Conservation (phyloP, 2,329 filamentous ascomycete species). For the Talaromyces rugulosus region DNA sequence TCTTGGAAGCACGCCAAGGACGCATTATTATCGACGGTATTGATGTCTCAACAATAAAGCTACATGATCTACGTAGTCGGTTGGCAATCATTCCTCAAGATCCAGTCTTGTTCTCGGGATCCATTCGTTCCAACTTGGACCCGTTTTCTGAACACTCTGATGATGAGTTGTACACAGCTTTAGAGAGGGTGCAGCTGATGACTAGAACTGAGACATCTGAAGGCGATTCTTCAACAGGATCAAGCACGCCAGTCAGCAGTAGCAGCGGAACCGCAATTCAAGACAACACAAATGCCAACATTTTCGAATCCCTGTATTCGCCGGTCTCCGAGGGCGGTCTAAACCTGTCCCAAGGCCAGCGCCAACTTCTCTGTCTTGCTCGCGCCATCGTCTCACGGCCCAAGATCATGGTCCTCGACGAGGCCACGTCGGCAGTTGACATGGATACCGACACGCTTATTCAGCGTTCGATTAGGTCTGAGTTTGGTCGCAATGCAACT, state of each 20-base stretch:
- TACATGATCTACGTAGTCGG: constrained; percentile 65
- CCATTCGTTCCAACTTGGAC: constrained; percentile 71
- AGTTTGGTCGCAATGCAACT: constrained; percentile 50
- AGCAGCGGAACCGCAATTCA: constrained; percentile 13
- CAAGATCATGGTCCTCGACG: constrained; percentile 71
- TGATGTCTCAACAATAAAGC: constrained; percentile 67
- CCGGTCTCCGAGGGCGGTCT: constrained; percentile 68
- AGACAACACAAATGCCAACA: constrained; percentile 45
- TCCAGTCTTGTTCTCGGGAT: constrained; percentile 76
- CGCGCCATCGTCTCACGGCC: constrained; percentile 66
- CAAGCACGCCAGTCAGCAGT: neutral
- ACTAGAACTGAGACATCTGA: constrained; percentile 30
- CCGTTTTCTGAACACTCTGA: constrained; percentile 69
- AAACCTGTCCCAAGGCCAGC: constrained; percentile 66
- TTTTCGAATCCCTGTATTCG: constrained; percentile 60
- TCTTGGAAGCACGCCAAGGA: constrained; percentile 65
- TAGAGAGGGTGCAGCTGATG: constrained; percentile 66
- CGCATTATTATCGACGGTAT: constrained; percentile 67
- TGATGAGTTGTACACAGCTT: constrained; percentile 62
- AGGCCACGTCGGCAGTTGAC: constrained; percentile 70
- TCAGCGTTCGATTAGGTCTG: constrained; percentile 65
- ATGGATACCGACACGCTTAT: constrained; percentile 69
- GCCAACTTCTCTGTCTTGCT: constrained; percentile 70
- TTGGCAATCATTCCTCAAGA: constrained; percentile 80
- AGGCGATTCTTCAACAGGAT: neutral